Percentiles rank a stretch among this genome's conserved stretches.
These are phyloP conservation scores for Lipomyces starkeyi DNA, from an alignment of 805 yeast species.

Conservation along the genomic window DNA sequence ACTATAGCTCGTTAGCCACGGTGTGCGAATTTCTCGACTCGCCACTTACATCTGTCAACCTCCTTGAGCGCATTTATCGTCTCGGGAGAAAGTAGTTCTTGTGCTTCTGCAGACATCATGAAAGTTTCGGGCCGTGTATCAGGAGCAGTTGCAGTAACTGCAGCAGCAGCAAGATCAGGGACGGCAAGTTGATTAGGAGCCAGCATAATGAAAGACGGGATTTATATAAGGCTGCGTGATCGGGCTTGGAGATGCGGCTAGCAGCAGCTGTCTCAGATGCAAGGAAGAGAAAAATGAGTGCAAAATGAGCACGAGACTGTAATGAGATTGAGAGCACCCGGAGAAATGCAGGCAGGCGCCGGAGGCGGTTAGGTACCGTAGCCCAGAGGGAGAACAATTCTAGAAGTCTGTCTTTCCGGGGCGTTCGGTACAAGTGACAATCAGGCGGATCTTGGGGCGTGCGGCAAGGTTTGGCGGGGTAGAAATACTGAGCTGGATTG, in stretches of 20 bases:
- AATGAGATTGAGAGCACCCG: neutral
- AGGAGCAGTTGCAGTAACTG: conserved; percentile 12
- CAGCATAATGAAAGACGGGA: conserved; percentile 4
- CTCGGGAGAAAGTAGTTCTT: conserved; percentile 32
- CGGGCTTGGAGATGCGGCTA: neutral
- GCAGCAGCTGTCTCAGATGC: neutral
- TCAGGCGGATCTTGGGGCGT: conserved; percentile 2
- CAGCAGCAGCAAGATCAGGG: conserved; percentile 20
- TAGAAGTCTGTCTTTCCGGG: neutral
- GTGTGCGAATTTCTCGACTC: neutral
- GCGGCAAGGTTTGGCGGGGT: neutral
- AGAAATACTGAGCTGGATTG: neutral
- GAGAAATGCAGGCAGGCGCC: neutral
- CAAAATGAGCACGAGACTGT: neutral
- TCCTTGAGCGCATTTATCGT: conserved; percentile 33
- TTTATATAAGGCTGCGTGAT: neutral
- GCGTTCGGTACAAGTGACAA: neutral
- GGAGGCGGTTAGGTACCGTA: neutral
- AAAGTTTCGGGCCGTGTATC: conserved; percentile 38
- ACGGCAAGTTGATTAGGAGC: conserved; percentile 10
- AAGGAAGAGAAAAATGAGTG: neutral
- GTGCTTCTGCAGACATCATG: conserved; percentile 40
- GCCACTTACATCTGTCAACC: conserved; percentile 31
- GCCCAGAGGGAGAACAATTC: neutral
- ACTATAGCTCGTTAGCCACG: conserved; percentile 42